Conservation (phyloP, 2,329 filamentous ascomycete species). For the Beauveria rudraprayagi region DNA sequence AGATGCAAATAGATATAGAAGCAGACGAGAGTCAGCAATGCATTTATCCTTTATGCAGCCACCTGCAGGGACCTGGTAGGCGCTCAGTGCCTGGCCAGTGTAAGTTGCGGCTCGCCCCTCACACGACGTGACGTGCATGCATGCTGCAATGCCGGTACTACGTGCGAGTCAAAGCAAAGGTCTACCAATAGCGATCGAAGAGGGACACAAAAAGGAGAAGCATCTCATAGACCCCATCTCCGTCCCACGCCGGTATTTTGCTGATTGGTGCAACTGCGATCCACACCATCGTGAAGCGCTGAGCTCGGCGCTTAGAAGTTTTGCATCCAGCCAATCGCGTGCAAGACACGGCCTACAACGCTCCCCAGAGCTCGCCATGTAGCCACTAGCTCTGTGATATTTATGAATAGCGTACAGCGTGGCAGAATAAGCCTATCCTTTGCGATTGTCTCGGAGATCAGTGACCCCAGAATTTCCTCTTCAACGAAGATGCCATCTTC, state of each 20-base stretch:
- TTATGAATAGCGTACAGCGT: neutral
- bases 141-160: constrained; percentile 8
- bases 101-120: neutral
- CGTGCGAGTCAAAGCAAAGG: neutral
- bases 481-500: constrained; percentile 46
- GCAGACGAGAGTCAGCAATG: neutral
- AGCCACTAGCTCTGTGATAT: neutral
- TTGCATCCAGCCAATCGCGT: neutral
- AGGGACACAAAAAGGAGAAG: neutral
- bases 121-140: constrained; percentile 1
- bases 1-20: neutral
- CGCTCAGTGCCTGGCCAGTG: neutral
- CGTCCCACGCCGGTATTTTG: constrained; percentile 1
- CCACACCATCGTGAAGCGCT: constrained; percentile 12
- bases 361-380: neutral
- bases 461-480: constrained; percentile 35
- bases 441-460: constrained; percentile 10
- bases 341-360: neutral
- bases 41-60: neutral
- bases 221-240: neutral
- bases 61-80: neutral
- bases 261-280: constrained; percentile 7
- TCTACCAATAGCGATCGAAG: neutral
- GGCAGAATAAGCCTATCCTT: constrained; percentile 6
- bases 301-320: constrained; percentile 6